Evolutionary conservation across 2,329 filamentous ascomycete genomes (phyloP).

Genomic region (Colletotrichum sp.): DNA sequence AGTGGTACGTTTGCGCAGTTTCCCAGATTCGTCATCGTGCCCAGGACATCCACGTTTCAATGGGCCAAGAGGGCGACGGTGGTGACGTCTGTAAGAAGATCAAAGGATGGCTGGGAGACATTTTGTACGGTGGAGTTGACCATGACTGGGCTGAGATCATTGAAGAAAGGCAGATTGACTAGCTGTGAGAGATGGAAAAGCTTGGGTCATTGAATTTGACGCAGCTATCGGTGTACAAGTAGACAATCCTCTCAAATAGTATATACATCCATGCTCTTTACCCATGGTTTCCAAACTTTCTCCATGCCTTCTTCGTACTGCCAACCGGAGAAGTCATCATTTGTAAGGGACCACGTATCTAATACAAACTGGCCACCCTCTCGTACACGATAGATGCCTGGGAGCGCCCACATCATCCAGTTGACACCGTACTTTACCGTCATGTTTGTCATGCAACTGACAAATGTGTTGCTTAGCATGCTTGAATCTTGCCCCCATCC

Average conservation of each 20-base stretch:
- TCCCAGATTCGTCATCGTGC: background rate
- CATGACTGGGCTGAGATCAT: background rate
- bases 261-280: slow-evolving; percentile 36
- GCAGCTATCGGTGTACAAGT: background rate
- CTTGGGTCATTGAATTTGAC: rapidly evolving
- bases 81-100: background rate
- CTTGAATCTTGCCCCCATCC: background rate
- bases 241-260: background rate
- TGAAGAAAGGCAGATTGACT: background rate
- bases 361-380: background rate
- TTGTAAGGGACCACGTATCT: slow-evolving; percentile 30
- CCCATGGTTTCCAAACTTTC: slow-evolving; percentile 55
- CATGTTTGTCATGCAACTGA: background rate
- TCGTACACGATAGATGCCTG: background rate
- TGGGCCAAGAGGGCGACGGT: background rate
- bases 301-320: slow-evolving; percentile 48
- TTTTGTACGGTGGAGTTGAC: background rate
- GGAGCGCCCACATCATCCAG: background rate
- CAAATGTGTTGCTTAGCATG: background rate
- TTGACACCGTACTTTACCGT: background rate
- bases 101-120: background rate
- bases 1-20: background rate
- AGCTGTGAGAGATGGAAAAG: background rate
- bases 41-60: background rate
- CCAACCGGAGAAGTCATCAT: slow-evolving; percentile 50